phyloP scores from a whole-genome alignment of 1,284 basidiomycete genomes.

The Fistulina hepatica region DNA sequence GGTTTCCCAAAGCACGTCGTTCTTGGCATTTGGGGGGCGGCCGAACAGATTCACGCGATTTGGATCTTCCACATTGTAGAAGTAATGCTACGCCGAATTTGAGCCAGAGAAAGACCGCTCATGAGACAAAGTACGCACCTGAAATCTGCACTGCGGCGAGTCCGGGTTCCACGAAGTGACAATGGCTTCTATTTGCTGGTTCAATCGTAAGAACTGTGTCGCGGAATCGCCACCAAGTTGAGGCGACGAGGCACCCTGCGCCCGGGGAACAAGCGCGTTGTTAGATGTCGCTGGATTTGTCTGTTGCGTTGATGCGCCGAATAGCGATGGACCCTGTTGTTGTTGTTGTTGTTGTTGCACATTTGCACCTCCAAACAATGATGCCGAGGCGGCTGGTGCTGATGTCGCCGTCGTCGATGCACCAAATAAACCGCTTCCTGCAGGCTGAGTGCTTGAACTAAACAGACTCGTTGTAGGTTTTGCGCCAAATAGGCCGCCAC shows the following conservation, averaged over 20 bases:
- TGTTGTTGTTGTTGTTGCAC: conserved; percentile 10
- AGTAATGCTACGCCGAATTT: conserved; percentile 47
- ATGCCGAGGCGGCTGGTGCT: conserved; percentile 15
- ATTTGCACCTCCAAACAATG: conserved; percentile 1
- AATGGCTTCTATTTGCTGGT: conserved; percentile 56
- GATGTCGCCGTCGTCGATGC: conserved; percentile 9
- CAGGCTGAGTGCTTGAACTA: conserved; percentile 14
- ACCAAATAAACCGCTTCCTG: conserved; percentile 17
- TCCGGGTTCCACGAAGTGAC: conserved; percentile 63
- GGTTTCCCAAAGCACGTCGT: conserved; percentile 72
- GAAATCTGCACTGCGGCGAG: conserved; percentile 69
- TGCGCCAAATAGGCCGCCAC: conserved; percentile 11
- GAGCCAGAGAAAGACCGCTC: not conserved
- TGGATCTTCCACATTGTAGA: conserved; percentile 81
- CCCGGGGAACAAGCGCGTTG: conserved; percentile 15
- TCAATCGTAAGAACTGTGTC: conserved; percentile 45
- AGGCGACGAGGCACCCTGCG: conserved; percentile 10
- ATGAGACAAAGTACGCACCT: conserved; percentile 36
- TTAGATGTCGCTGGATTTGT: conserved; percentile 22
- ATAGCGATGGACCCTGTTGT: conserved; percentile 1
- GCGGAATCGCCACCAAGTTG: conserved; percentile 48
- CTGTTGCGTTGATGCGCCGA: conserved; percentile 13
- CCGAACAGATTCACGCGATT: conserved; percentile 59
- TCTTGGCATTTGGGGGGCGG: conserved; percentile 62
- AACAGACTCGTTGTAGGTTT: conserved; percentile 14